phyloP scores from a whole-genome alignment of 2,329 filamentous ascomycete species.

The Basipetospora chlamydospora region DNA sequence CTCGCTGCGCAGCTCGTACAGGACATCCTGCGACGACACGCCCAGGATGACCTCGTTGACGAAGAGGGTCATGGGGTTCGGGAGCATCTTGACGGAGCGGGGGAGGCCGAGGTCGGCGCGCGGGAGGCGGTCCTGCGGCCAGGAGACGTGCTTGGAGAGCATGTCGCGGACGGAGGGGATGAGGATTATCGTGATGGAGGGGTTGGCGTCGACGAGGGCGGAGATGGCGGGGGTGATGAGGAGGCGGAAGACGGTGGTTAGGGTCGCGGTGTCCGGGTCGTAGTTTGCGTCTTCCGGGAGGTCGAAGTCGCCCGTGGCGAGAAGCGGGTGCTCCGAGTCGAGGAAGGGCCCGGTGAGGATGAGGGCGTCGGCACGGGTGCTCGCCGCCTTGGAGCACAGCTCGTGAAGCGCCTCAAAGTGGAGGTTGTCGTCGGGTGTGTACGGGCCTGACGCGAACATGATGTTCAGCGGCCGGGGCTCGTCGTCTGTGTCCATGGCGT shows the following conservation, averaged over 20 bases:
- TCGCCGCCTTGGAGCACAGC: conserved; percentile 62
- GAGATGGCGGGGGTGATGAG: conserved; percentile 62
- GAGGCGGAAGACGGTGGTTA: conserved; percentile 71
- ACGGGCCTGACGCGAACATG: conserved; percentile 72
- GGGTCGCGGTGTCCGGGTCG: conserved; percentile 64
- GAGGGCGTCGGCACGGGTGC: conserved; percentile 61
- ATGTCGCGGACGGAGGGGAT: conserved; percentile 73
- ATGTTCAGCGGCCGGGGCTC: conserved; percentile 52
- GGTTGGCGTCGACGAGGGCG: conserved; percentile 54
- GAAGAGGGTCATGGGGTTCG: conserved; percentile 79
- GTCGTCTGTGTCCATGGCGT: conserved; percentile 40
- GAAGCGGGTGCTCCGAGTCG: conserved; percentile 77
- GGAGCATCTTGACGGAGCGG: conserved; percentile 61
- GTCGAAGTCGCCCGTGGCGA: conserved; percentile 69
- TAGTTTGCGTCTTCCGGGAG: conserved; percentile 51
- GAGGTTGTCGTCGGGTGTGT: conserved; percentile 83
- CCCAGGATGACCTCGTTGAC: conserved; percentile 79
- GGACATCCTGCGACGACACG: conserved; percentile 67
- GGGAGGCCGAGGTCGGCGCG: conserved; percentile 64
- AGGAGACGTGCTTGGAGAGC: conserved; percentile 71
- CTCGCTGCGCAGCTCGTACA: conserved; percentile 68
- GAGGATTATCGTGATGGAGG: conserved; percentile 66
- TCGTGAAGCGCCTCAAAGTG: conserved; percentile 77
- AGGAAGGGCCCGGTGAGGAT: conserved; percentile 79
- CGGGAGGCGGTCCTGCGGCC: conserved; percentile 53